phyloP scores from a whole-genome alignment of 2,329 filamentous ascomycete genomes.

The Gnomoniopsis smithogilvyi region DNA sequence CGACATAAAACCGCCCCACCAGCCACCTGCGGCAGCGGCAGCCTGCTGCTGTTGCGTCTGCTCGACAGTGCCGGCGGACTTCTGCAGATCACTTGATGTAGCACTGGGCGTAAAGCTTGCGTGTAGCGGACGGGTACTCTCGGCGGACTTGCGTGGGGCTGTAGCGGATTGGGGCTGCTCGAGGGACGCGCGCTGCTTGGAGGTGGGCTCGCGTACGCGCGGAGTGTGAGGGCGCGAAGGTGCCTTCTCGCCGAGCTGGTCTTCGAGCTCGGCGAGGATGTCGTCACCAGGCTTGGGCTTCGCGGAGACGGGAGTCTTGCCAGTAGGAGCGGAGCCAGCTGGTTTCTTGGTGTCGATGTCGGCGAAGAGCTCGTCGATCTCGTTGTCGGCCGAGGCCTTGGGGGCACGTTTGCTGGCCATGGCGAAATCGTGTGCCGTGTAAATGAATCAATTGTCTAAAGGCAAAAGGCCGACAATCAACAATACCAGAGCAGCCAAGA shows the following conservation, averaged over 20 bases:
- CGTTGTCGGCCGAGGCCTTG: constrained; percentile 54
- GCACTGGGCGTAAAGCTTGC: constrained; percentile 69
- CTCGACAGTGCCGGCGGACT: constrained; percentile 42
- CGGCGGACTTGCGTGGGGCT: constrained; percentile 66
- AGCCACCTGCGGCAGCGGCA: constrained; percentile 59
- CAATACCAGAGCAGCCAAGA: too few species aligned
- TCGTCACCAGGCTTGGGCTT: constrained; percentile 59
- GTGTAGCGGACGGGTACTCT: constrained; percentile 70
- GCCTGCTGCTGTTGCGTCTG: constrained; percentile 32
- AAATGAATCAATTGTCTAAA: constrained; percentile 11
- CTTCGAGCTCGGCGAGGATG: constrained; percentile 83
- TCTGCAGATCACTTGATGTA: constrained; percentile 59
- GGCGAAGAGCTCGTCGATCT: constrained; percentile 64
- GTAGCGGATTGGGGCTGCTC: constrained; percentile 47
- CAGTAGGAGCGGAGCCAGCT: constrained; percentile 44
- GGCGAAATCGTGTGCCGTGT: constrained; percentile 13
- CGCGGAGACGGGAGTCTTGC: constrained; percentile 42
- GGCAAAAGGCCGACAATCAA: too few species aligned
- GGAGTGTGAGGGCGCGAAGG: constrained; percentile 81
- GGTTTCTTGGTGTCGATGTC: constrained; percentile 52
- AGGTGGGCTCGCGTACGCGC: constrained; percentile 56
- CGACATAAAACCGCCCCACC: constrained; percentile 85
- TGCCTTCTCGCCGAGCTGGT: constrained; percentile 67
- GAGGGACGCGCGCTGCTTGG: constrained; percentile 59
- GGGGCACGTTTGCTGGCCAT: constrained; percentile 63